Evolutionary conservation across 2,329 filamentous ascomycete genomes (phyloP).

Genomic region (Leptosphaerulina australis): DNA sequence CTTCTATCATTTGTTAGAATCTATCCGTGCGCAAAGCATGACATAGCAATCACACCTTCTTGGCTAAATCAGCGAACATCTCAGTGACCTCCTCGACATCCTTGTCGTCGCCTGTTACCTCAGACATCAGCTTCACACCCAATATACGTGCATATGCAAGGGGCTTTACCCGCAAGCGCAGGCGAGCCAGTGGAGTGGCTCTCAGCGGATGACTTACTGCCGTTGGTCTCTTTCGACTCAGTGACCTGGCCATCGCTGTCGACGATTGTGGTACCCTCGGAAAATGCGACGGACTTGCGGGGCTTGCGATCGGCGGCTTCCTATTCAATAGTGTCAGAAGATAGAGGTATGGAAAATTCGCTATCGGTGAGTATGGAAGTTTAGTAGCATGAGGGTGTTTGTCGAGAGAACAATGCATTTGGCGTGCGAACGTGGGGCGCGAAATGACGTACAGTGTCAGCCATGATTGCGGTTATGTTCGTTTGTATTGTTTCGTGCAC

Average conservation of each 20-base stretch:
- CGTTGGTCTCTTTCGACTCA: conserved; percentile 71
- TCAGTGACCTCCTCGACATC: conserved; percentile 67
- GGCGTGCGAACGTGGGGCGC: conserved; percentile 32
- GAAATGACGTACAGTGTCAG: conserved; percentile 51
- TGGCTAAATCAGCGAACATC: conserved; percentile 70
- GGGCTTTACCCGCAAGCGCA: conserved; percentile 27
- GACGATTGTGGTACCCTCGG: conserved; percentile 83
- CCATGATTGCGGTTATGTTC: conserved; percentile 57
- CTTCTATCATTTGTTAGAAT: conserved; percentile 52
- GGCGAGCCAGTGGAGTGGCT: conserved; percentile 61
- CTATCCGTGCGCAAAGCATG: not conserved
- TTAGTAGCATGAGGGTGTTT: not conserved
- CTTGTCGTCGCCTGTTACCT: conserved; percentile 55
- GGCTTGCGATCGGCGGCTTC: conserved; percentile 67
- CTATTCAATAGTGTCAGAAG: conserved; percentile 43
- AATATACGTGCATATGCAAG: conserved; percentile 4
- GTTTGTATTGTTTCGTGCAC: conserved; percentile 8
- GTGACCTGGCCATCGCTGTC: conserved; percentile 87
- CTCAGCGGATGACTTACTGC: conserved; percentile 79
- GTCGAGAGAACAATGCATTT: conserved; percentile 24
- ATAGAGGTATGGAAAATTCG: not conserved
- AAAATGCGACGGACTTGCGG: conserved; percentile 94
- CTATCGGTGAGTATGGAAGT: not conserved
- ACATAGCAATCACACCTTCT: conserved; percentile 56
- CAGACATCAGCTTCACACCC: conserved; percentile 28